Percentiles rank a stretch among this genome's conserved stretches.
Conservation (phyloP, 2,329 filamentous ascomycete genomes). For the Helminthosporium solani region DNA sequence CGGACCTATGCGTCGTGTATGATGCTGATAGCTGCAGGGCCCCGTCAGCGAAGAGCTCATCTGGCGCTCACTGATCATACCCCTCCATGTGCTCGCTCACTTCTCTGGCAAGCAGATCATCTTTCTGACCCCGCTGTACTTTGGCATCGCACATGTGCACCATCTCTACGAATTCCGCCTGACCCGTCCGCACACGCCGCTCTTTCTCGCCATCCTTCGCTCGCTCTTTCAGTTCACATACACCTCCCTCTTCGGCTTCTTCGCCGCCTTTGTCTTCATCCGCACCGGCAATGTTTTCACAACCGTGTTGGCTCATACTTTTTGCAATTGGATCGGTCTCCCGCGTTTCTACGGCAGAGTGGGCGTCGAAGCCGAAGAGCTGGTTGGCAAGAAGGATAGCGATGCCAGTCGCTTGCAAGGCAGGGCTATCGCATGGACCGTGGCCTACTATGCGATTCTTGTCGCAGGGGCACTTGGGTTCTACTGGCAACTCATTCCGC, state of each 20-base stretch:
- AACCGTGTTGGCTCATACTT: constrained; percentile 74
- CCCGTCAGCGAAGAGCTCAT: constrained; percentile 91
- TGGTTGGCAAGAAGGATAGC: constrained; percentile 33
- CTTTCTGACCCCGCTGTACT: constrained; percentile 82
- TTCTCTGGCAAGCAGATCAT: constrained; percentile 58
- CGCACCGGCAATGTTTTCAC: constrained; percentile 79
- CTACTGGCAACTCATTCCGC: constrained; percentile 66
- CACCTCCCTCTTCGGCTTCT: constrained; percentile 91
- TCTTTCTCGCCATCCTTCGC: constrained; percentile 64
- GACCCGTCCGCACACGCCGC: constrained; percentile 69
- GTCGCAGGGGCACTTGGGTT: constrained; percentile 71
- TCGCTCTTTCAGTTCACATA: constrained; percentile 84
- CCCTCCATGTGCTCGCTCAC: constrained; percentile 73
- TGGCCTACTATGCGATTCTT: constrained; percentile 76
- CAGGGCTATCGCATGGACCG: constrained; percentile 62
- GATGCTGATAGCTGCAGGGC: constrained; percentile 48
- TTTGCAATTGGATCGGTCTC: constrained; percentile 91
- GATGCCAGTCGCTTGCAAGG: constrained; percentile 41
- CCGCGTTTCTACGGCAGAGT: constrained; percentile 83
- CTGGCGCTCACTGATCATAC: constrained; percentile 84
- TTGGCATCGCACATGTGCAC: constrained; percentile 90
- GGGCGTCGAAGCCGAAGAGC: constrained; percentile 51
- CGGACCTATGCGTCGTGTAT: not conserved
- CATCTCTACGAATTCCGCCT: constrained; percentile 94
- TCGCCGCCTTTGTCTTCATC: constrained; percentile 84